Conservation (phyloP, 768 basidiomycete species). For the Leccinellum albellum region DNA sequence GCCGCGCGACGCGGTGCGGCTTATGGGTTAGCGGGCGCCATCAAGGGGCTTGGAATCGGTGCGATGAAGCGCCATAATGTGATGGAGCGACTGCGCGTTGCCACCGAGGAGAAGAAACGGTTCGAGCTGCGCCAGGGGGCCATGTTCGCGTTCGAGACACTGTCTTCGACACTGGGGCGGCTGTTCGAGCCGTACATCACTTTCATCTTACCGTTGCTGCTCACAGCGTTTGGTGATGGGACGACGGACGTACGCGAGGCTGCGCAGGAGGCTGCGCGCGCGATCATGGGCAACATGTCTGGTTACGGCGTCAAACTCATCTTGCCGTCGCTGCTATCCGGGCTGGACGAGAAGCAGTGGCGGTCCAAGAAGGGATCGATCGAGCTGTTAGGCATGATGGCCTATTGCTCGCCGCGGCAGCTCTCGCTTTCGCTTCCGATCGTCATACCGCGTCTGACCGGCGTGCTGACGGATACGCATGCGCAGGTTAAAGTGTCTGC, state of each 20-base stretch:
- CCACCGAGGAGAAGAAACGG: conserved; percentile 84
- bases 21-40: conserved; percentile 89
- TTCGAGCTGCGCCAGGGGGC: conserved; percentile 89
- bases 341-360: conserved; percentile 98
- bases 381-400: conserved; percentile 96
- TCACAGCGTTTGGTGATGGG: conserved; percentile 83
- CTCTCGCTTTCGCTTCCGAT: conserved; percentile 92
- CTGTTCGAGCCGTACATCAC: conserved; percentile 92
- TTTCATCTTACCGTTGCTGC: conserved; percentile 76
- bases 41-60: conserved; percentile 86
- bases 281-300: conserved; percentile 94
- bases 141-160: conserved; percentile 91
- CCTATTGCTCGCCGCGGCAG: conserved; percentile 94
- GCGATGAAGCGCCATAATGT: conserved; percentile 83
- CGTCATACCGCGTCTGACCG: conserved; percentile 93
- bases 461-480: conserved; percentile 94
- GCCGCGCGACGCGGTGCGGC: conserved; percentile 95
- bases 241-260: conserved; percentile 89
- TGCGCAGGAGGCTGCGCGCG: conserved; percentile 83
- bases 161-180: conserved; percentile 82
- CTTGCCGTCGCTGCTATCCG: conserved; percentile 81
- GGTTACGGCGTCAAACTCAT: conserved; percentile 96
- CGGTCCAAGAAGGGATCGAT: conserved; percentile 96
- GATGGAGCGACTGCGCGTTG: conserved; percentile 65
- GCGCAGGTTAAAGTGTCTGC: conserved; percentile 91